Conservation (phyloP, 768 basidiomycete genomes). For the Lactarius evosmus region DNA sequence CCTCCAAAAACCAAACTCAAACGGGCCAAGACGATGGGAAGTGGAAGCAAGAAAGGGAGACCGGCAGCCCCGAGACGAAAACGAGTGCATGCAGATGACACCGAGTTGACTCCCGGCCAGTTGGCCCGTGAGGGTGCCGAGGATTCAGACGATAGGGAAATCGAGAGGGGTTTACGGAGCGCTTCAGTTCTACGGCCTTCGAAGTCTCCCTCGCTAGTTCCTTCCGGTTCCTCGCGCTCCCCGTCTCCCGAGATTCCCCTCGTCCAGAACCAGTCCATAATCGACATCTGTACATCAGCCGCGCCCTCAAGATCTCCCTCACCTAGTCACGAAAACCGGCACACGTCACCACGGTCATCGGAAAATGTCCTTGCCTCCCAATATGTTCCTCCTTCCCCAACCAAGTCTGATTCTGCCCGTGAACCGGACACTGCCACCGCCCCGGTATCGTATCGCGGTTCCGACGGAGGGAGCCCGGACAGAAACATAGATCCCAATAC, state of each 20-base stretch:
- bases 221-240: slow-evolving; percentile 13
- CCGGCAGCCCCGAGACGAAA: slow-evolving; percentile 21
- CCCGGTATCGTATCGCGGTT: neutral
- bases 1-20: slow-evolving; percentile 37
- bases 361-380: neutral
- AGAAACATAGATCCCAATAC: neutral
- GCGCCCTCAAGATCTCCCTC: slow-evolving; percentile 21
- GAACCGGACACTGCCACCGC: neutral
- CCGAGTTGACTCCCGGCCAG: slow-evolving; percentile 39
- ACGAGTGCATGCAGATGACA: slow-evolving; percentile 32
- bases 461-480: neutral
- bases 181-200: slow-evolving; percentile 14
- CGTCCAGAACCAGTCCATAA: slow-evolving; percentile 20
- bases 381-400: slow-evolving; percentile 1
- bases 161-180: slow-evolving; percentile 42
- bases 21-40: slow-evolving; percentile 41
- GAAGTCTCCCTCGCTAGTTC: slow-evolving; percentile 6
- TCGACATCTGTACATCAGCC: slow-evolving; percentile 27
- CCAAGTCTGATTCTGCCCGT: neutral
- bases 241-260: slow-evolving; percentile 28
- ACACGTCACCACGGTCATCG: neutral
- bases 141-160: slow-evolving; percentile 55
- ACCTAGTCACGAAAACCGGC: neutral
- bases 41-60: slow-evolving; percentile 37
- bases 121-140: slow-evolving; percentile 46